Percentiles rank a stretch among this genome's conserved stretches.
Evolutionary conservation across 1,139 yeast species (phyloP).

Genomic region (Suhomyces choctaworum): DNA sequence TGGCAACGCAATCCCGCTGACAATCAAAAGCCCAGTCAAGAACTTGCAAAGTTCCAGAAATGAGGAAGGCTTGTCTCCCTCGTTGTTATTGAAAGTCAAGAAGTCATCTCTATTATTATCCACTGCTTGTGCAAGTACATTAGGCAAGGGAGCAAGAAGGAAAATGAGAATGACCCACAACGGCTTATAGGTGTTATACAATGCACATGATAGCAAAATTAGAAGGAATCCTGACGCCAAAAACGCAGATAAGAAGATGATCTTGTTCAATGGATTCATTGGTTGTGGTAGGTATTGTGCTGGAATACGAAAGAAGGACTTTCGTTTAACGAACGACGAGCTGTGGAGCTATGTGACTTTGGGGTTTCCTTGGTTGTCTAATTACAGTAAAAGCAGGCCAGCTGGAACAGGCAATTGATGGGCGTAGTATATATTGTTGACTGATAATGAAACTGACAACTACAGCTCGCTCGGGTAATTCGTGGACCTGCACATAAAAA

Average conservation of each 20-base stretch:
- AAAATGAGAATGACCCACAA: constrained; percentile 66
- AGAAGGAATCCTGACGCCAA: constrained; percentile 75
- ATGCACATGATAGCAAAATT: constrained; percentile 70
- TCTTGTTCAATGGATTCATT: constrained; percentile 64
- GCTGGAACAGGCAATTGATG: no score
- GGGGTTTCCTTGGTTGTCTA: no score
- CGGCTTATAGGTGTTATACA: constrained; percentile 70
- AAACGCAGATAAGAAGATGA: constrained; percentile 68
- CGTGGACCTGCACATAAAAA: no score
- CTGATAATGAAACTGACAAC: no score
- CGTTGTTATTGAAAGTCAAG: constrained; percentile 59
- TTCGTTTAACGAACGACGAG: no score
- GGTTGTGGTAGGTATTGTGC: no score
- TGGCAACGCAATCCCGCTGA: constrained; percentile 71
- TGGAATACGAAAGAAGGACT: no score
- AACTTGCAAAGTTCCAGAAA: constrained; percentile 62
- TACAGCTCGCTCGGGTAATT: no score
- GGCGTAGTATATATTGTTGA: no score
- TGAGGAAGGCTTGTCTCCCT: constrained; percentile 42
- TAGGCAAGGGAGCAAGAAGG: constrained; percentile 72
- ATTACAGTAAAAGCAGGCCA: no score
- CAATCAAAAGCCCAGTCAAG: constrained; percentile 62
- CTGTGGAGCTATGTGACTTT: no score
- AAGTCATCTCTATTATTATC: constrained; percentile 56
- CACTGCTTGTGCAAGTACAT: constrained; percentile 45